Conservation (phyloP, 2,329 filamentous ascomycete species). For the Hypomyces perniciosus region DNA sequence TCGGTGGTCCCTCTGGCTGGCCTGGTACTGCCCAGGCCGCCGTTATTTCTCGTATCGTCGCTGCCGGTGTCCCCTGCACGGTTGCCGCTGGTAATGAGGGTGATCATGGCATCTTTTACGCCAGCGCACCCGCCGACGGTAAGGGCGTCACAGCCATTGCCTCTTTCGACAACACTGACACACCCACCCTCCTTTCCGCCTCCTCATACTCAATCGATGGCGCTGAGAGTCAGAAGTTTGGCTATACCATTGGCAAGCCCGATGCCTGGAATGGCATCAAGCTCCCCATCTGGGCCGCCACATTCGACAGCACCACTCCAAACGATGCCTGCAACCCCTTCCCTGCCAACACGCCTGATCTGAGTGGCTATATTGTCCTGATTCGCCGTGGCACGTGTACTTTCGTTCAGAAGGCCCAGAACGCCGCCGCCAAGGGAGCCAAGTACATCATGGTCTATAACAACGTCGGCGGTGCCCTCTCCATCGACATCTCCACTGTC, state of each 20-base stretch:
- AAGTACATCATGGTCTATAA: slow-evolving; percentile 59
- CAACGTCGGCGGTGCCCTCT: slow-evolving; percentile 33
- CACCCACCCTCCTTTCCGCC: slow-evolving; percentile 32
- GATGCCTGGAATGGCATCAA: slow-evolving; percentile 38
- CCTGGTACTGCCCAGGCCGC: slow-evolving; percentile 27
- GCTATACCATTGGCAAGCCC: slow-evolving; percentile 37
- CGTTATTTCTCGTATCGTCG: slow-evolving; percentile 36
- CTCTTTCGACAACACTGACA: slow-evolving; percentile 35
- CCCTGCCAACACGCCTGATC: slow-evolving; percentile 48
- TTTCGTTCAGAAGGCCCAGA: slow-evolving; percentile 48
- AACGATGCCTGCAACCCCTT: slow-evolving; percentile 48
- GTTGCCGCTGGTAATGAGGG: slow-evolving; percentile 41
- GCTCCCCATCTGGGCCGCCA: slow-evolving; percentile 45
- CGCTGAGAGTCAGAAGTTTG: slow-evolving; percentile 32
- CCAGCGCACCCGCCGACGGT: slow-evolving; percentile 33
- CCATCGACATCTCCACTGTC: slow-evolving; percentile 25
- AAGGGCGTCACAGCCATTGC: slow-evolving; percentile 38
- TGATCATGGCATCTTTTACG: slow-evolving; percentile 35
- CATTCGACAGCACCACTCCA: slow-evolving; percentile 40
- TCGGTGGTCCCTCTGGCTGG: slow-evolving; percentile 28
- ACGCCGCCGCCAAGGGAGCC: slow-evolving; percentile 49
- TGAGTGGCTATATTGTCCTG: slow-evolving; percentile 53
- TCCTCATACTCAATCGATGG: slow-evolving; percentile 32
- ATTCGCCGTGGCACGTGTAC: slow-evolving; percentile 54
- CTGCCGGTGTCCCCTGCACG: slow-evolving; percentile 35